These are phyloP conservation scores for Solanum chaucha DNA, from an alignment of 257 asterid genomes.

Conservation along the genomic window DNA sequence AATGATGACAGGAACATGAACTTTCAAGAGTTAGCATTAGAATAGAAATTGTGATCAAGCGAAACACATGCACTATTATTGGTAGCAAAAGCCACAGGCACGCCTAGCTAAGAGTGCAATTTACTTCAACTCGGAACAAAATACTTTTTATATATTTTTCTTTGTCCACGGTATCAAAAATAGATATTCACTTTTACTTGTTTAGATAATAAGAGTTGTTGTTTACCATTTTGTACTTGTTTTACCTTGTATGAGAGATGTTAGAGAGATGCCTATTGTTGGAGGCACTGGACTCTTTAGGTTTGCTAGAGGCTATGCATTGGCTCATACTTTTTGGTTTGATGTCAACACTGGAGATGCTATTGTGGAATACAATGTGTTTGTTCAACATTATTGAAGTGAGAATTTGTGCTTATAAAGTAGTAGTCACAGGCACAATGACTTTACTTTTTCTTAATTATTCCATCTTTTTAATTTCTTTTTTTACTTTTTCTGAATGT, in stretches of 20 bases:
- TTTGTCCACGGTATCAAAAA: too few species aligned
- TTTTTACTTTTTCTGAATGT: neutral
- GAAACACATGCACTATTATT: neutral
- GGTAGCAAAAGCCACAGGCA: neutral
- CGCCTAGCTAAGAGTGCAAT: neutral
- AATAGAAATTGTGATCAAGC: too few species aligned
- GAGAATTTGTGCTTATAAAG: neutral
- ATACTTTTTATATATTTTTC: too few species aligned
- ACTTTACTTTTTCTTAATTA: neutral
- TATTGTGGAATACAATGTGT: slow-evolving; percentile 51
- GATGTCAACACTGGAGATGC: slow-evolving; percentile 32
- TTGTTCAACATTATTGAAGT: slow-evolving; percentile 26
- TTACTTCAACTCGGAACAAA: neutral
- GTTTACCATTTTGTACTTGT: too few species aligned
- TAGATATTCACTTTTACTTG: too few species aligned
- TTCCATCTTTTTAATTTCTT: neutral
- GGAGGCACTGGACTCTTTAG: slow-evolving; percentile 52
- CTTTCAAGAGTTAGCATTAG: too few species aligned
- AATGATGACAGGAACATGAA: too few species aligned
- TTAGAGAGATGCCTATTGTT: slow-evolving; percentile 54
- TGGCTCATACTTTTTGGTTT: slow-evolving; percentile 27
- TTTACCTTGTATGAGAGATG: slow-evolving; percentile 1
- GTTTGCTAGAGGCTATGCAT: slow-evolving; percentile 45
- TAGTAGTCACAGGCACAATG: neutral
- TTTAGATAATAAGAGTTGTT: neutral